Evolutionary conservation across 768 basidiomycete species (phyloP), one percentile per base, ranked within the genome.

Genomic region (Rickenella mellea): DNA sequence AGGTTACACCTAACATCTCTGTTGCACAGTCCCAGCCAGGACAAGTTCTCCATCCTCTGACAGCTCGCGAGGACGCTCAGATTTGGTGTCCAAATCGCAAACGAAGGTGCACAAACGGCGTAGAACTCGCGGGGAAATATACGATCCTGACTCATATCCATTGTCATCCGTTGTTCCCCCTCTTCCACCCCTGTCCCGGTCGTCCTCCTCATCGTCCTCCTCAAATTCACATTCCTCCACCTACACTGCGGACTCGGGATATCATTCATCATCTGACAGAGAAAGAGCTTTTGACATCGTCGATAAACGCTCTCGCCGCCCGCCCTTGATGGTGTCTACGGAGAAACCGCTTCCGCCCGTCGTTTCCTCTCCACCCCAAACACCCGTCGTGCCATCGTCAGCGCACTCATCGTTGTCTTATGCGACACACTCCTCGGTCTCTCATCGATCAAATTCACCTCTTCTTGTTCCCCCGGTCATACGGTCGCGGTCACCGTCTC

Each of bases 1-100:
- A 40, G 40, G 54, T 54, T 22, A 62, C 60, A 26, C 33, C 12
- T 19, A 36, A 3, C 24, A 36, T 36, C 2, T 14, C 33, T 36
- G 9, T 10, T 3, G 24, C 19, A 22, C 11, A n/a, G n/a, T n/a
- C n/a, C n/a, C n/a, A n/a, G n/a, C 33, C 33, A 22, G 24, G 19
- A 10, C 19, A 4, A 17, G 33, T 36, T 10, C 24, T 22, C 15
- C 33, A 19, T 10, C 33, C 33, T 17, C 19, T 36, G 33, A 17
- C 33, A 19, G 10, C 24, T 3, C 33, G 15, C 10, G 24, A 36
- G 33, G 24, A 15, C 33, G 19, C 19, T 36, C 33, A 11, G 19
- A 19, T 10, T 36, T 22, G 4, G 33, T 36, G 33, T 12, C 33
- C 7, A 36, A 17, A 14, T 17, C 19, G 10, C 33, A 36, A 19